These are phyloP conservation scores for Talaromyces sp. DNA, from an alignment of 2,329 filamentous ascomycete species.

Conservation along the genomic window DNA sequence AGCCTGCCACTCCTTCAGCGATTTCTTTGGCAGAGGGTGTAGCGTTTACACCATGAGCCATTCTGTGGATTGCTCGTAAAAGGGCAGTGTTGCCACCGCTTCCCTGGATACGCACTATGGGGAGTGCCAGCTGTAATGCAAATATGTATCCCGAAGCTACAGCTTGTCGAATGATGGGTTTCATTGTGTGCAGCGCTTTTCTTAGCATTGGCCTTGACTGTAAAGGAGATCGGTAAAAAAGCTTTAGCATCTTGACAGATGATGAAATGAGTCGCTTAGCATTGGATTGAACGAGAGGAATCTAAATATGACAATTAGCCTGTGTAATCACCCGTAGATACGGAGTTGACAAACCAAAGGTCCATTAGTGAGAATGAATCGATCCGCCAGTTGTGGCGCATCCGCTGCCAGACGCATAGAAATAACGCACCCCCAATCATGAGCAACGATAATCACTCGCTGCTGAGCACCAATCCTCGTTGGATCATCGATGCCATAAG, in stretches of 20 bases:
- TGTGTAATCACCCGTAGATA: background rate
- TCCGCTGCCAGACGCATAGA: conserved; percentile 58
- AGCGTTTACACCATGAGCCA: conserved; percentile 34
- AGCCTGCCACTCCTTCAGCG: conserved; percentile 50
- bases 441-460: conserved; percentile 50
- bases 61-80: conserved; percentile 41
- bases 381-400: conserved; percentile 54
- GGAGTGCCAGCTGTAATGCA: conserved; percentile 50
- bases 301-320: conserved; percentile 28
- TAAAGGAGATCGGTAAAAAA: conserved; percentile 45
- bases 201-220: conserved; percentile 45
- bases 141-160: conserved; percentile 55
- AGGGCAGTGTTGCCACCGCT: conserved; percentile 51
- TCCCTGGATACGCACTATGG: conserved; percentile 45
- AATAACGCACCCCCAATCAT: conserved; percentile 56
- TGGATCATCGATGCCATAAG: conserved; percentile 41
- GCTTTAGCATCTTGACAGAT: conserved; percentile 50
- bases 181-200: conserved; percentile 43
- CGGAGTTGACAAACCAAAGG: conserved; percentile 43
- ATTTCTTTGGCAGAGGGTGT: conserved; percentile 34
- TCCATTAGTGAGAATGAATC: conserved; percentile 54
- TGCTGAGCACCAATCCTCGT: conserved; percentile 32
- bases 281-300: conserved; percentile 44
- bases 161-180: conserved; percentile 50
- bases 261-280: conserved; percentile 40